phyloP scores from a whole-genome alignment of 2,329 filamentous ascomycete species.

The Penicillium vulpinum region DNA sequence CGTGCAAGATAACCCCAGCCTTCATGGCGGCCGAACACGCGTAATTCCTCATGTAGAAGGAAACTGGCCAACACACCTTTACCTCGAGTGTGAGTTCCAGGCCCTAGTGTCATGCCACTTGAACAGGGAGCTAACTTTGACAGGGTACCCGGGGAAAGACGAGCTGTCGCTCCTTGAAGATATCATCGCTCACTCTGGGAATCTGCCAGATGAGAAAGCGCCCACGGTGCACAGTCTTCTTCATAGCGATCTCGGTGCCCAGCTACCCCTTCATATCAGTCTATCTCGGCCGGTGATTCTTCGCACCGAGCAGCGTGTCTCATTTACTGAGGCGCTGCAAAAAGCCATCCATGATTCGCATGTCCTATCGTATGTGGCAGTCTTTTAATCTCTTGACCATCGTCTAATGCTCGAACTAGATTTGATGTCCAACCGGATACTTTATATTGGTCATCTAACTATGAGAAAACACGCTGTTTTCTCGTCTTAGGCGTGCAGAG shows the following conservation, averaged over 20 bases:
- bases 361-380: constrained; percentile 46
- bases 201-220: constrained; percentile 45
- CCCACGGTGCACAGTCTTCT: constrained; percentile 65
- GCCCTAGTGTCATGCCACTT: not conserved
- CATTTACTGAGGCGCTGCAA: constrained; percentile 62
- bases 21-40: constrained; percentile 83
- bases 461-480: constrained; percentile 73
- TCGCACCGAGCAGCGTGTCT: constrained; percentile 67
- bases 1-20: constrained; percentile 74
- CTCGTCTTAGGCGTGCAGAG: constrained; percentile 68
- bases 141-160: constrained; percentile 43
- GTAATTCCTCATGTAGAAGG: constrained; percentile 81
- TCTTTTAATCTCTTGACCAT: not conserved
- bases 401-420: constrained; percentile 36
- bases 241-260: constrained; percentile 72
- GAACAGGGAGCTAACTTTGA: constrained; percentile 16
- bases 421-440: constrained; percentile 50
- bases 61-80: constrained; percentile 91
- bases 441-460: constrained; percentile 67
- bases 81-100: constrained; percentile 78
- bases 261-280: constrained; percentile 84
- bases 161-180: constrained; percentile 36
- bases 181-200: constrained; percentile 30
- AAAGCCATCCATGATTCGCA: constrained; percentile 44
- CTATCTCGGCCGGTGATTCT: constrained; percentile 80